Evolutionary conservation across 345 rosid genomes (phyloP).

Genomic region (Euphorbia peplus): DNA sequence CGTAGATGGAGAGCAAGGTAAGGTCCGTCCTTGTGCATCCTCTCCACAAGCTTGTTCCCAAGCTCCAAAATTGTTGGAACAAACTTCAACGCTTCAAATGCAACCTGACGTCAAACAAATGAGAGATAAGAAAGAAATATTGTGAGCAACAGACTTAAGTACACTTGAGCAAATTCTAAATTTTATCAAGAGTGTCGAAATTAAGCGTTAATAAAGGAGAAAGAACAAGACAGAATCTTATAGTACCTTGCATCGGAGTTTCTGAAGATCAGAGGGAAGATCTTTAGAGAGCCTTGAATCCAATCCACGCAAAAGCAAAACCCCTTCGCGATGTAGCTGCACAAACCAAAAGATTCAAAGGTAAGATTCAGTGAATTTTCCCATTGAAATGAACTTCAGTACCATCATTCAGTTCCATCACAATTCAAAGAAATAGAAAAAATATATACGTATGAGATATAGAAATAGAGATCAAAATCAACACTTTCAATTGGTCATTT

Average conservation of each 20-base stretch:
- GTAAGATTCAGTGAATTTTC: constrained; percentile 4
- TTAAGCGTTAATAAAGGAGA: neutral
- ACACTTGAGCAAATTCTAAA: no score
- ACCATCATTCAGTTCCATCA: neutral
- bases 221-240: neutral
- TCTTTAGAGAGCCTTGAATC: constrained; percentile 96
- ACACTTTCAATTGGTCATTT: neutral
- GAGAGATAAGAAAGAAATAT: constrained; percentile 3
- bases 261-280: constrained; percentile 90
- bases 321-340: constrained; percentile 87
- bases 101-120: constrained; percentile 48
- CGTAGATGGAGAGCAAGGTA: constrained; percentile 88
- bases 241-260: constrained; percentile 86
- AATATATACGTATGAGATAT: neutral
- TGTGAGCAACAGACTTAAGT: neutral
- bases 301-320: constrained; percentile 77
- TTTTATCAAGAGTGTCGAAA: neutral
- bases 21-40: constrained; percentile 84
- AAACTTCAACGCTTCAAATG: constrained; percentile 77
- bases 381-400: constrained; percentile 1
- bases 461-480: neutral
- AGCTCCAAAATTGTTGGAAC: constrained; percentile 64
- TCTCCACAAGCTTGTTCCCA: constrained; percentile 71
- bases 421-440: neutral
- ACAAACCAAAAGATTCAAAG: constrained; percentile 18